Percentiles rank a stretch among this genome's conserved stretches.
phyloP scores from a whole-genome alignment of 2,329 filamentous ascomycete genomes.

The Fusarium citri region DNA sequence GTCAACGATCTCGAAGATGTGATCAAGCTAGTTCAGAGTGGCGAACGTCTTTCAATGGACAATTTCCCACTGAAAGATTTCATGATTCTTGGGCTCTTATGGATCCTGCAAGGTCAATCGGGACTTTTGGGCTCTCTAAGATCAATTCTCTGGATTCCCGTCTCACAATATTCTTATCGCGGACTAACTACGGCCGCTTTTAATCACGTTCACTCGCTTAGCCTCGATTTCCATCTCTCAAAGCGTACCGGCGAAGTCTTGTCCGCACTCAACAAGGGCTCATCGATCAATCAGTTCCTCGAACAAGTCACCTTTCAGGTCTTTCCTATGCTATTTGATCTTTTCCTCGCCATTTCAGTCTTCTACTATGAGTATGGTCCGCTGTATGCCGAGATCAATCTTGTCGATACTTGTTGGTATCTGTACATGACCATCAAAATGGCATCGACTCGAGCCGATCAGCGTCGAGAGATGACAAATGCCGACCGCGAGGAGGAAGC shows the following conservation, averaged over 20 bases:
- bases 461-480: constrained; percentile 93
- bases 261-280: constrained; percentile 95
- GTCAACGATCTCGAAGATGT: constrained; percentile 74
- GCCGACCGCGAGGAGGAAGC: constrained; percentile 95
- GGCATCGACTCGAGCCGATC: constrained; percentile 91
- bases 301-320: constrained; percentile 98
- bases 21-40: constrained; percentile 61
- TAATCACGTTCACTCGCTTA: constrained; percentile 95
- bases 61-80: constrained; percentile 54
- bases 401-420: constrained; percentile 94
- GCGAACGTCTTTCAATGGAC: constrained; percentile 49
- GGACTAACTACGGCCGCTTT: constrained; percentile 95
- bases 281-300: constrained; percentile 94
- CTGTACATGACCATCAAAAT: constrained; percentile 96
- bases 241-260: constrained; percentile 97
- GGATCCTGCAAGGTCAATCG: constrained; percentile 90
- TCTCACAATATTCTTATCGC: constrained; percentile 96
- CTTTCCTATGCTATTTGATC: constrained; percentile 91
- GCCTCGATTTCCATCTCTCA: constrained; percentile 94
- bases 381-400: constrained; percentile 89
- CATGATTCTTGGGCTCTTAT: constrained; percentile 68
- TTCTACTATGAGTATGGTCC: constrained; percentile 74
- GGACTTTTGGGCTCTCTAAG: constrained; percentile 86
- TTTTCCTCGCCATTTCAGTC: constrained; percentile 81
- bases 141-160: constrained; percentile 92